Conservation (phyloP, 129 eudicot species). For the Apium graveolens region DNA sequence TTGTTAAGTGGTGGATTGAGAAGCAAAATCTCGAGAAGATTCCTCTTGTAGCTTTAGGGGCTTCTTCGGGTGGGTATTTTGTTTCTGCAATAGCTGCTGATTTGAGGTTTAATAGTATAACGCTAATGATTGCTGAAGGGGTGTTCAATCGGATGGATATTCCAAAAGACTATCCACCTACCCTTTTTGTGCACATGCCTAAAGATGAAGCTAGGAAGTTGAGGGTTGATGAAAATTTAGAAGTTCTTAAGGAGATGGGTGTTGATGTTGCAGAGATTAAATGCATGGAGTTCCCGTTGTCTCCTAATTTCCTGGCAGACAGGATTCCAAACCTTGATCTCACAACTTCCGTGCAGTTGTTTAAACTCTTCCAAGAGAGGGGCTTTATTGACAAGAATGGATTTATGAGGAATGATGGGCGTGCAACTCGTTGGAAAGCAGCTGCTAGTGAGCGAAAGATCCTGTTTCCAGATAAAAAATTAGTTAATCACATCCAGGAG, state of each 20-base stretch:
- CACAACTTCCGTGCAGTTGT: conserved; percentile 37
- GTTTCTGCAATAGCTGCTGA: conserved; percentile 66
- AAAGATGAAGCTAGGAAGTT: conserved; percentile 55
- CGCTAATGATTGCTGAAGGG: conserved; percentile 83
- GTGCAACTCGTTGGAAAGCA: conserved; percentile 60
- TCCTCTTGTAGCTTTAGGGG: conserved; percentile 79
- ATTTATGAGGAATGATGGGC: conserved; percentile 74
- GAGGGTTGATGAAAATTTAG: conserved; percentile 42
- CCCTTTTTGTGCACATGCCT: conserved; percentile 92
- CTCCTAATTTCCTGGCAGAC: conserved; percentile 54
- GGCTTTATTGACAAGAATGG: conserved; percentile 56
- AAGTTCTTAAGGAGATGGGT: conserved; percentile 41
- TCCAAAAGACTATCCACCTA: conserved; percentile 56
- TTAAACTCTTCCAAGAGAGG: conserved; percentile 48
- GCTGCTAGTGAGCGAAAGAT: conserved; percentile 54
- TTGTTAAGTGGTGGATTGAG: conserved; percentile 46
- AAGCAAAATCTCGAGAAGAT: conserved; percentile 46
- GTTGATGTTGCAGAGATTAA: conserved; percentile 57
- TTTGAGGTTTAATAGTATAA: conserved; percentile 51
- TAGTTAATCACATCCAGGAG: conserved; percentile 58
- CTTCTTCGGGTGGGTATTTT: conserved; percentile 95
- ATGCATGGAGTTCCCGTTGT: conserved; percentile 64
- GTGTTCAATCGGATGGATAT: conserved; percentile 46
- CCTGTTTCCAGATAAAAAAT: conserved; percentile 32
- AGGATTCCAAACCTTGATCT: conserved; percentile 55